Percentiles rank a stretch among this genome's conserved stretches.
Conservation (phyloP, 306 rosid species). For the Corylus americana region DNA sequence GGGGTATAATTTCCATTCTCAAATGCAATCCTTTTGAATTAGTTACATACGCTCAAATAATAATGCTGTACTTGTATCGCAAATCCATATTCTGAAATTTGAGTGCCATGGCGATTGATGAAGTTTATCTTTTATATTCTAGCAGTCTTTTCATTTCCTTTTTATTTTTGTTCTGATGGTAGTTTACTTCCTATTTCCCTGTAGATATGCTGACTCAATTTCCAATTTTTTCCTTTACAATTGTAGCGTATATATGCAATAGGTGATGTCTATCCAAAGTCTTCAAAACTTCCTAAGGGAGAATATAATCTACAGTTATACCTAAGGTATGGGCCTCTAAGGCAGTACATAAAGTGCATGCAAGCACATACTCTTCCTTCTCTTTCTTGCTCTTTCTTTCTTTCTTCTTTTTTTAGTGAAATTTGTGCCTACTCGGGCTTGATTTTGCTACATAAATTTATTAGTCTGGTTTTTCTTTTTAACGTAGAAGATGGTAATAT, state of each 20-base stretch:
- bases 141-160: not conserved
- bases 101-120: not conserved
- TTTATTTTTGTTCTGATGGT: conserved; percentile 10
- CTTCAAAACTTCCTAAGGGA: conserved; percentile 85
- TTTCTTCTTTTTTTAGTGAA: not conserved
- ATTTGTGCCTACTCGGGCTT: conserved; percentile 13
- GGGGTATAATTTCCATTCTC: conserved; percentile 10
- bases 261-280: conserved; percentile 85
- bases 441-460: conserved; percentile 8
- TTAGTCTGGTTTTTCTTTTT: not conserved
- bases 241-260: conserved; percentile 71
- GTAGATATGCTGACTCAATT: not conserved
- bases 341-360: conserved; percentile 23
- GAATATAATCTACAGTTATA: conserved; percentile 79
- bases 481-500: not conserved
- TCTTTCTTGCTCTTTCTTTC: conserved; percentile 8
- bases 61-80: not conserved
- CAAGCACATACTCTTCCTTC: conserved; percentile 10
- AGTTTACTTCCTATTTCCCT: conserved; percentile 13
- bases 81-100: not conserved
- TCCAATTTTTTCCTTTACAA: conserved; percentile 25
- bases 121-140: not conserved
- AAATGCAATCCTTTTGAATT: not conserved
- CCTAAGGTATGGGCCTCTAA: conserved; percentile 62
- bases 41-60: not conserved